Conservation (phyloP, 768 basidiomycete genomes). For the Lentinula raphanica region DNA sequence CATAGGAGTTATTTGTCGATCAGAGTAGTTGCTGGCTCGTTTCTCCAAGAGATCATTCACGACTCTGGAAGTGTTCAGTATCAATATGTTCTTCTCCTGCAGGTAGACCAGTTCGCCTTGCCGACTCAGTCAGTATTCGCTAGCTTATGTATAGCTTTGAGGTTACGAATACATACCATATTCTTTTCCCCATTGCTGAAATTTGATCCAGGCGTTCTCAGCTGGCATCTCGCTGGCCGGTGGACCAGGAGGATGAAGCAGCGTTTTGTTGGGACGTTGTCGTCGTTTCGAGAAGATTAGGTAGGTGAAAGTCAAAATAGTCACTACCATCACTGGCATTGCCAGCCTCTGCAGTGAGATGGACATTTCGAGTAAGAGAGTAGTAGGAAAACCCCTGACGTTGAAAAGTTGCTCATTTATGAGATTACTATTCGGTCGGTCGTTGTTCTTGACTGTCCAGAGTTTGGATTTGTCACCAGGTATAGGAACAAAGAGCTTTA, state of each 20-base stretch:
- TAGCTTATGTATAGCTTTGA: not conserved
- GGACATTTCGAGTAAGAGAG: too few relatives aligned
- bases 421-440: too few relatives aligned
- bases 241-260: not conserved
- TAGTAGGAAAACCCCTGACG: too few relatives aligned
- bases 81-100: slow-evolving; percentile 13
- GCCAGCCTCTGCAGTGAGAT: too few relatives aligned
- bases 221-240: not conserved
- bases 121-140: not conserved
- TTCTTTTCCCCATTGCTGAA: not conserved
- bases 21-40: slow-evolving; percentile 32
- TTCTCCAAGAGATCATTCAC: slow-evolving; percentile 33
- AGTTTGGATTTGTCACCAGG: too few relatives aligned
- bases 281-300: not conserved
- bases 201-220: not conserved
- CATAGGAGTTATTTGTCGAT: not conserved
- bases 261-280: slow-evolving; percentile 10
- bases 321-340: not conserved
- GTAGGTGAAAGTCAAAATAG: not conserved
- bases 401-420: too few relatives aligned
- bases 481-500: too few relatives aligned
- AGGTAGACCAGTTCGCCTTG: not conserved
- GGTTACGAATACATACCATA: not conserved
- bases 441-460: too few relatives aligned
- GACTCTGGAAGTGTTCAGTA: slow-evolving; percentile 28